These are phyloP conservation scores for Manihot esculenta DNA, from an alignment of 441 rosid species.

Conservation along the genomic window DNA sequence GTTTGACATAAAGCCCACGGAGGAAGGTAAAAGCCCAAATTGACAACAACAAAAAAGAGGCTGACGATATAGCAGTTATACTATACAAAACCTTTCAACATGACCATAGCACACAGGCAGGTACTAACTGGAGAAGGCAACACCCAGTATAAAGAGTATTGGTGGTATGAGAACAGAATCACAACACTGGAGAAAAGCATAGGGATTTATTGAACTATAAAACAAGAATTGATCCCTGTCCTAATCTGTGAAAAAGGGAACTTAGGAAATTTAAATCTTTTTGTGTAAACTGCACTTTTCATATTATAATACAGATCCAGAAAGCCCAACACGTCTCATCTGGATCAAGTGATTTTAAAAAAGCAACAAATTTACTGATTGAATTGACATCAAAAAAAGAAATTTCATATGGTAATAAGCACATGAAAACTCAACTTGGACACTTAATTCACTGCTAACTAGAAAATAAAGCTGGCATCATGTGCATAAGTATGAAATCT, in stretches of 20 bases:
- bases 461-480: not conserved
- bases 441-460: not conserved
- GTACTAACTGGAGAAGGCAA: not conserved
- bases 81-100: not conserved
- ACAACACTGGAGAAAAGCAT: not conserved
- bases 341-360: not conserved
- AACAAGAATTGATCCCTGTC: not conserved
- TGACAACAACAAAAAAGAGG: not conserved
- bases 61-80: not conserved
- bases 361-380: not conserved
- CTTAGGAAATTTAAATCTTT: not conserved
- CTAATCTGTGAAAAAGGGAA: no score
- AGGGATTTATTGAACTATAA: constrained; percentile 12
- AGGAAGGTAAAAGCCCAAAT: not conserved
- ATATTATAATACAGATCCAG: not conserved
- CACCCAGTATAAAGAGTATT: not conserved
- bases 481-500: no score
- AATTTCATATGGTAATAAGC: not conserved
- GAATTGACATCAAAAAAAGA: not conserved
- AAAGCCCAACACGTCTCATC: constrained; percentile 8
- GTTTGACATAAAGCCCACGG: not conserved
- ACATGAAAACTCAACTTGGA: not conserved
- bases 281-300: not conserved
- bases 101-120: not conserved
- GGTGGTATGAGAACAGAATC: not conserved